phyloP scores from a whole-genome alignment of 139 green algal genomes.

The Zygnema cylindricum region DNA sequence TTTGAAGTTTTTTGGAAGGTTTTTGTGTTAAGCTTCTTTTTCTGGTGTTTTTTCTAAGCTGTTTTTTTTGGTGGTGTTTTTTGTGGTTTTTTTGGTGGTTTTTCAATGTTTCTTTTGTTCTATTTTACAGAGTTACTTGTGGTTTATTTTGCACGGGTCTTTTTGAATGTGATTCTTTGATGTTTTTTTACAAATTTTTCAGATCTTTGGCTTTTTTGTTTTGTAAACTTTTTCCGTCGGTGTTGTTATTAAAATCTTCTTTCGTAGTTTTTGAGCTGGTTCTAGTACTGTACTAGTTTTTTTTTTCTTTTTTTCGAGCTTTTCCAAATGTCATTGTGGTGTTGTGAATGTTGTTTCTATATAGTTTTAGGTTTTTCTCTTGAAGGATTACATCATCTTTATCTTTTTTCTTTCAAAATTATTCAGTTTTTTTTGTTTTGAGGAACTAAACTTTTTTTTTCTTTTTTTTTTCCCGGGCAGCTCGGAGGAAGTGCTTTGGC shows the following conservation, averaged over 20 bases:
- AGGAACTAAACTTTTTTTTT: neutral
- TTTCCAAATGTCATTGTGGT: neutral
- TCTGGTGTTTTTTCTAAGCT: neutral
- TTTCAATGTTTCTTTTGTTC: too few relatives aligned
- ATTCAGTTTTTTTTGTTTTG: neutral
- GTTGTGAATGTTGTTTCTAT: neutral
- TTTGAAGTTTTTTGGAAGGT: neutral
- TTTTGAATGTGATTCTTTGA: too few relatives aligned
- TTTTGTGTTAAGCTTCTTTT: neutral
- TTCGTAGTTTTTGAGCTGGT: too few relatives aligned
- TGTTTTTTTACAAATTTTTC: too few relatives aligned
- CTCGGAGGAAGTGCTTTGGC: constrained; percentile 20
- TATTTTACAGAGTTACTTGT: too few relatives aligned
- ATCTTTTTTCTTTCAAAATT: neutral
- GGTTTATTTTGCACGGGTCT: too few relatives aligned
- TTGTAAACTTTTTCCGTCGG: too few relatives aligned
- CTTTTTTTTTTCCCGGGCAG: neutral
- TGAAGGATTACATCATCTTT: neutral
- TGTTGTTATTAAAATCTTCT: too few relatives aligned
- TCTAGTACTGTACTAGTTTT: too few relatives aligned
- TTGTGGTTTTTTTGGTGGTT: too few relatives aligned
- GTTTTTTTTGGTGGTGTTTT: neutral
- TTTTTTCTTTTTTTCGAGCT: neutral
- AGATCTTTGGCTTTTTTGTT: too few relatives aligned
- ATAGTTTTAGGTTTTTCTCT: neutral